Evolutionary conservation across 176 grass and related monocot genomes (phyloP), one percentile per base, ranked within the genome.

Genomic region (Raddia guianensis): DNA sequence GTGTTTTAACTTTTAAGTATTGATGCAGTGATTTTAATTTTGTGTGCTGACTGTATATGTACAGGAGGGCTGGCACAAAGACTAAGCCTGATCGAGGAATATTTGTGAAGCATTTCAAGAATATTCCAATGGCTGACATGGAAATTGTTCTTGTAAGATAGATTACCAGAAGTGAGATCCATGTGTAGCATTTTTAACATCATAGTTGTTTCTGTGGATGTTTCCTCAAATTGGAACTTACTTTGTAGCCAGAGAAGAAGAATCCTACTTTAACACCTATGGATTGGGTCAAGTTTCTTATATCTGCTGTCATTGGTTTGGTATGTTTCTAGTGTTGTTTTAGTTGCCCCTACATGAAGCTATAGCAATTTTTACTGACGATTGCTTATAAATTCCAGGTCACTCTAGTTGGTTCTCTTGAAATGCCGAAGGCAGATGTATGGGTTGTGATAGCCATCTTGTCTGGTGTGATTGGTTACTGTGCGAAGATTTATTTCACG

Each of bases 251-350:
- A 71, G 92, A 98, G 87, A 94, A 97, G 92, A 94, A 91, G 75
- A 98, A 93, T 35, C 95, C 95, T 37, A 89, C 88, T 68, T 90
- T 98, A 83, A 98, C 95, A 16, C 95, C 95, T 6, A 95, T 95
- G 92, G 92, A 98, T 82, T 95, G 95, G 95, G 84, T 98, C 67
- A 91, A 98, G 61, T 98, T 98, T 83, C 88, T 98, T 60, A 80
- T 92, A 84, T 98, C 92, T 57, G 92, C 82, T 67, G 88, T 94
- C 55, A 71, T 95, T 51, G 92, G 92, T 80, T 85, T 98, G 81
- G 95, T 98, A 98, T 69, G 92, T 93, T 77, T 65, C n/a, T 16
- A 35, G 27, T 90, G 49, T 42, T 90, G 49, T 42, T 61, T 77
- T 83, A 16, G 59, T 12, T 81, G 32, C 55, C 50, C 8, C n/a